A percentile compares a stretch with the other conserved stretches of the same genome.
Evolutionary conservation across 352 stramenopile genomes (phyloP).

Genomic region (Phytopythium sindhum): DNA sequence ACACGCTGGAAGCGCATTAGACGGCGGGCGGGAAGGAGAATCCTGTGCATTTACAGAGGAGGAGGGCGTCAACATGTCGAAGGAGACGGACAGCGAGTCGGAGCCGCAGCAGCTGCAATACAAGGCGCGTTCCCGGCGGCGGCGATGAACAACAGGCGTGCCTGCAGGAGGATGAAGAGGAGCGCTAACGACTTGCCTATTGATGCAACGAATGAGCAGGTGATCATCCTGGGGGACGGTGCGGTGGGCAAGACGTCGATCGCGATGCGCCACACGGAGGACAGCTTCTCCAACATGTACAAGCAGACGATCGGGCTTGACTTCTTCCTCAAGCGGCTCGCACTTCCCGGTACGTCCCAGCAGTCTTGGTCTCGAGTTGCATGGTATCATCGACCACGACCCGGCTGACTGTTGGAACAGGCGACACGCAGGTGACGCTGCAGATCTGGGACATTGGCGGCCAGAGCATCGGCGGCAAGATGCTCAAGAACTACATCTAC

Average conservation of each 20-base stretch:
- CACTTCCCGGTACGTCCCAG: conserved; percentile 64
- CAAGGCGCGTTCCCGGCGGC: conserved; percentile 41
- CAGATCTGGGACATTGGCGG: conserved; percentile 95
- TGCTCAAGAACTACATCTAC: conserved; percentile 93
- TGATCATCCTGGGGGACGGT: conserved; percentile 93
- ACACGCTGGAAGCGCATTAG: neutral
- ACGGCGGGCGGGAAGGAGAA: neutral
- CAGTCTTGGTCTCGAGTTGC: neutral
- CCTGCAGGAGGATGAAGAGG: neutral
- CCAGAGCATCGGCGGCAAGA: conserved; percentile 85
- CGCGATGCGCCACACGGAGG: conserved; percentile 88
- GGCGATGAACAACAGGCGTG: neutral
- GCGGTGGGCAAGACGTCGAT: conserved; percentile 96
- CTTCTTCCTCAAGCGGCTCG: conserved; percentile 93
- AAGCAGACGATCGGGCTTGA: conserved; percentile 95
- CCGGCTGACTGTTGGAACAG: conserved; percentile 21
- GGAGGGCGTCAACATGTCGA: conserved; percentile 43
- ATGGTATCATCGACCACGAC: neutral
- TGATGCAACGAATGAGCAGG: conserved; percentile 28
- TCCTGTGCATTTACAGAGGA: neutral
- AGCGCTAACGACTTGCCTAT: neutral
- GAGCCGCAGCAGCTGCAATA: conserved; percentile 85
- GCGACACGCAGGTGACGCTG: conserved; percentile 87
- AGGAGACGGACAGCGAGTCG: conserved; percentile 82
- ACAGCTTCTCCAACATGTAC: conserved; percentile 92